phyloP scores from a whole-genome alignment of 345 rosid genomes.

The Heritiera fomes region DNA sequence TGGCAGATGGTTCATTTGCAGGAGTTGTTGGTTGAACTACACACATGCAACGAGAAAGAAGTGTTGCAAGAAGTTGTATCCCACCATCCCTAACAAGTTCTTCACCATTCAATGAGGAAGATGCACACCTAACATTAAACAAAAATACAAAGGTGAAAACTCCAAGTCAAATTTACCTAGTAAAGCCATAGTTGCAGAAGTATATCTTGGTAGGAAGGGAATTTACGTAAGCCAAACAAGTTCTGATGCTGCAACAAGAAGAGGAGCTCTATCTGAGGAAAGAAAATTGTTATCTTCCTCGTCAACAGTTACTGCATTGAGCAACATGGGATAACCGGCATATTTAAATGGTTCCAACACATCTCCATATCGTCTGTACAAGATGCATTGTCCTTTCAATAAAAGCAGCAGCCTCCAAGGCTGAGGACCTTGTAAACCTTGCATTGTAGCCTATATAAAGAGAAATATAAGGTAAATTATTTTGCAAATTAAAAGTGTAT shows the following conservation, averaged over 20 bases:
- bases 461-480: constrained; percentile 16
- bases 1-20: constrained; percentile 83
- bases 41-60: constrained; percentile 93
- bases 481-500: constrained; percentile 6
- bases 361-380: constrained; percentile 81
- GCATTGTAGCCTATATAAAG: constrained; percentile 86
- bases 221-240: constrained; percentile 90
- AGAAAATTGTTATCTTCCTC: constrained; percentile 90
- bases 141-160: constrained; percentile 14
- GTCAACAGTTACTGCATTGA: constrained; percentile 87
- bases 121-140: constrained; percentile 65
- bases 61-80: constrained; percentile 80
- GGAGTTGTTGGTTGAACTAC: constrained; percentile 96
- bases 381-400: constrained; percentile 94
- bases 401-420: constrained; percentile 96
- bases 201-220: constrained; percentile 21
- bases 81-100: constrained; percentile 99
- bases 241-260: constrained; percentile 98
- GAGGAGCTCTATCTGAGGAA: constrained; percentile 85
- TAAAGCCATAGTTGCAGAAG: constrained; percentile 15
- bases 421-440: constrained; percentile 99
- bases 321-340: constrained; percentile 99
- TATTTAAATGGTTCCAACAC: constrained; percentile 94
- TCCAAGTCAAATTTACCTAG: constrained; percentile 7
- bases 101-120: constrained; percentile 97